Evolutionary conservation across 305 asterid genomes (phyloP).

Genomic region (Fraxinus sp.): DNA sequence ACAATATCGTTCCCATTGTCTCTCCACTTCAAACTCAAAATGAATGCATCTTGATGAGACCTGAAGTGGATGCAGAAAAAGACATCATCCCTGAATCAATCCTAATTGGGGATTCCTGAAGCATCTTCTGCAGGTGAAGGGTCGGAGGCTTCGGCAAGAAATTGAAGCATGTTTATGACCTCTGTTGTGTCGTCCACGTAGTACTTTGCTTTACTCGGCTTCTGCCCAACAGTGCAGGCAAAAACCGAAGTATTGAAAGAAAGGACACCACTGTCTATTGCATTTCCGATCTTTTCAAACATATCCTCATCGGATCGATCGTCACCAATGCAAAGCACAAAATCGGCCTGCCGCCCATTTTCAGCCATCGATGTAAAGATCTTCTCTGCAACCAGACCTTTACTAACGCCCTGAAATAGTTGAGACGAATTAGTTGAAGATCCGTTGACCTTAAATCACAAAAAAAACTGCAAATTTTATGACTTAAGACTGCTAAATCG

Average conservation of each 20-base stretch:
- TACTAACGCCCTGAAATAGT: conserved; percentile 40
- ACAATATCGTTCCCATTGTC: background rate
- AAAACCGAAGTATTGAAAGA: conserved; percentile 32
- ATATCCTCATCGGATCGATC: conserved; percentile 55
- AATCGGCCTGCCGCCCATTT: conserved; percentile 37
- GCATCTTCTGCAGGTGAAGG: conserved; percentile 12
- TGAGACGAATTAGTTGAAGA: background rate
- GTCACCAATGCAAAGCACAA: conserved; percentile 48
- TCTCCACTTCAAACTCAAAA: background rate
- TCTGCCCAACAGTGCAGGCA: conserved; percentile 52
- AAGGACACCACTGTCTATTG: conserved; percentile 26
- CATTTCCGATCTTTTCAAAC: conserved; percentile 43
- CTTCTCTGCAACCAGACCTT: conserved; percentile 48
- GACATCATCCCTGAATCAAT: background rate
- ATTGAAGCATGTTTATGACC: conserved; percentile 28
- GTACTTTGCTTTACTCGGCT: conserved; percentile 47
- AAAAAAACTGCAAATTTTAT: background rate
- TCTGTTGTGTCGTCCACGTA: conserved; percentile 34
- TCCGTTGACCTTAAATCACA: background rate
- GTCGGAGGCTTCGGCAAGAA: conserved; percentile 25
- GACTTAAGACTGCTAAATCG: background rate
- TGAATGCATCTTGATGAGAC: background rate
- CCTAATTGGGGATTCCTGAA: conserved; percentile 11
- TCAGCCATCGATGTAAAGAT: conserved; percentile 37
- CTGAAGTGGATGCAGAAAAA: background rate